These are phyloP conservation scores for Hypoxylon sp. DNA, from an alignment of 2,329 filamentous ascomycete species.

Conservation along the genomic window DNA sequence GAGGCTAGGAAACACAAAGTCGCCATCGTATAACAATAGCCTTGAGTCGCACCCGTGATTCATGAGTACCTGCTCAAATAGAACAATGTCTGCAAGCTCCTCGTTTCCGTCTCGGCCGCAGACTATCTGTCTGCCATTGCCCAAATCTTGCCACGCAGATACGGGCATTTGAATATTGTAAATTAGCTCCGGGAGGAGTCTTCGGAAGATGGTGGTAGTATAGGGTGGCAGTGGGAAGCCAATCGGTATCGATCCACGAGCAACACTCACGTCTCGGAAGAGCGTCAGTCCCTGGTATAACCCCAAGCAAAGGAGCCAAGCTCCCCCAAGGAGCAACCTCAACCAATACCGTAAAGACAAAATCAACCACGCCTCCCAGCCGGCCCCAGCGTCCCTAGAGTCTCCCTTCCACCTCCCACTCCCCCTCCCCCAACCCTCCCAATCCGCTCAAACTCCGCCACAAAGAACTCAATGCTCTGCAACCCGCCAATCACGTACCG, in stretches of 20 bases:
- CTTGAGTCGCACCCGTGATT: too few relatives aligned
- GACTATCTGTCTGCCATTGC: neutral
- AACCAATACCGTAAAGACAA: neutral
- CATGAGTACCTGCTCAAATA: too few relatives aligned
- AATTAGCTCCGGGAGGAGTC: too few relatives aligned
- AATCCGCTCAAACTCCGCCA: slow-evolving; percentile 74
- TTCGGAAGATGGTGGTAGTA: neutral
- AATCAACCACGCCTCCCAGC: neutral
- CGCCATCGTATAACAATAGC: neutral
- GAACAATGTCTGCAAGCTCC: neutral
- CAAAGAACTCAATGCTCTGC: slow-evolving; percentile 74
- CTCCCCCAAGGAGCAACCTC: too few relatives aligned
- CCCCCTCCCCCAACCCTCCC: slow-evolving; percentile 34
- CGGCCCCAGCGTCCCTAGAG: neutral
- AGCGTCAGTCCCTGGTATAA: neutral
- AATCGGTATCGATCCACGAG: neutral
- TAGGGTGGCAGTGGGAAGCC: neutral
- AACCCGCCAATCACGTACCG: slow-evolving; percentile 77
- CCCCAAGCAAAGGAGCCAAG: neutral
- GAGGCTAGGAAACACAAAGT: neutral
- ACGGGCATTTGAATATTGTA: neutral
- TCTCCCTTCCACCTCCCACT: neutral
- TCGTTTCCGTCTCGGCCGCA: neutral
- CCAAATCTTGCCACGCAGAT: neutral
- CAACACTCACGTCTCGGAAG: neutral